Evolutionary conservation across 352 stramenopile species (phyloP).

Genomic region (Aphanomyces cochlioides): DNA sequence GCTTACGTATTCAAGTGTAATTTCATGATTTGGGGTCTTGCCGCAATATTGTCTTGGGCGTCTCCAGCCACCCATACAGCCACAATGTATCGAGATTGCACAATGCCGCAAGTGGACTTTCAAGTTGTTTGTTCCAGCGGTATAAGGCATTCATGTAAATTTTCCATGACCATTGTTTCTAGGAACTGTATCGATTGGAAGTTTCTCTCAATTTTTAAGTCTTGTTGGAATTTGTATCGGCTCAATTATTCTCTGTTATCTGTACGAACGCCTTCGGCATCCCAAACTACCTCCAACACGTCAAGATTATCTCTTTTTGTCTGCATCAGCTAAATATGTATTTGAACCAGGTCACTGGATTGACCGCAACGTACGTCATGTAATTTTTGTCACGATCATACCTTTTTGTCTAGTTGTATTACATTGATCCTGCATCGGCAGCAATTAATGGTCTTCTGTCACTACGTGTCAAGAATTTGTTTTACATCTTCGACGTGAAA

Average conservation of each 20-base stretch:
- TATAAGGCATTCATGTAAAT: not conserved
- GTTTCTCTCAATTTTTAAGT: not conserved
- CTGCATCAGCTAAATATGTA: not conserved
- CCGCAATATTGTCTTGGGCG: not conserved
- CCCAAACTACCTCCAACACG: not conserved
- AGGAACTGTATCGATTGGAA: not conserved
- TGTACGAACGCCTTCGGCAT: not conserved
- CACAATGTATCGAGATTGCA: not conserved
- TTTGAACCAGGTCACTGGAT: constrained; percentile 1
- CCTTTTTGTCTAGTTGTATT: not conserved
- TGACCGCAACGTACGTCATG: not conserved
- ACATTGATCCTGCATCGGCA: not conserved
- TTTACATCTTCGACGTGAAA: constrained; percentile 11
- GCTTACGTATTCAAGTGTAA: constrained; percentile 5
- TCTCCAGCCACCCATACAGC: not conserved
- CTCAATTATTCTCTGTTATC: not conserved
- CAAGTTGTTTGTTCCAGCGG: constrained; percentile 17
- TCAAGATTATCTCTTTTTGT: not conserved
- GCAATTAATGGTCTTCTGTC: constrained; percentile 1
- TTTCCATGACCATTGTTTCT: not conserved
- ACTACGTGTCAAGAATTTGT: not conserved
- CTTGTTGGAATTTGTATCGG: not conserved
- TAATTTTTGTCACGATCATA: not conserved
- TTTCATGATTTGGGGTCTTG: constrained; percentile 13
- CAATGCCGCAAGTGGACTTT: constrained; percentile 11